phyloP scores from a whole-genome alignment of 805 yeast species.

The Wickerhamomyces chambardii region DNA sequence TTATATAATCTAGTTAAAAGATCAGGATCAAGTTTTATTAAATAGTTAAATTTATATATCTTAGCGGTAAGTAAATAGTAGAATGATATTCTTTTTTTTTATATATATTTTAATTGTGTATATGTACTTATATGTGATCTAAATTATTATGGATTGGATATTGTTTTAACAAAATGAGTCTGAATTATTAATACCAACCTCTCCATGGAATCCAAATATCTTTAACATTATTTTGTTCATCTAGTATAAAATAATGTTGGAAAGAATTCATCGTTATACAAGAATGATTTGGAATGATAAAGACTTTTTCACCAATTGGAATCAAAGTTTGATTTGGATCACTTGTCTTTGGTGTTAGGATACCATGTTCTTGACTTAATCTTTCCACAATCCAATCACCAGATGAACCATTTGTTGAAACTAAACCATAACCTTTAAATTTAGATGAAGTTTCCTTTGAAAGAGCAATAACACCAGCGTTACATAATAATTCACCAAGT shows the following conservation, averaged over 20 bases:
- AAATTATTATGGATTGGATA: too few species aligned
- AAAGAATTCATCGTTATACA: slow-evolving; percentile 64
- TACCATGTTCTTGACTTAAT: slow-evolving; percentile 76
- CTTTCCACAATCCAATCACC: slow-evolving; percentile 59
- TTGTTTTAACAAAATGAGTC: too few species aligned
- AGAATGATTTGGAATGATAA: slow-evolving; percentile 58
- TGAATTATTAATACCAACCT: slow-evolving; percentile 29
- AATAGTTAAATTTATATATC: too few species aligned
- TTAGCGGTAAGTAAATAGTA: too few species aligned
- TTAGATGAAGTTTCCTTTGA: slow-evolving; percentile 53
- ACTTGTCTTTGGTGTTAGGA: slow-evolving; percentile 35
- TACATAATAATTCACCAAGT: slow-evolving; percentile 56
- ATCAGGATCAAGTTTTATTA: too few species aligned
- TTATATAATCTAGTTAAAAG: too few species aligned
- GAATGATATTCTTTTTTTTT: too few species aligned
- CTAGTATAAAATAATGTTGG: slow-evolving; percentile 42
- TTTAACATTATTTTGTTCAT: slow-evolving; percentile 35
- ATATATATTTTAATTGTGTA: too few species aligned
- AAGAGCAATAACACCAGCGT: slow-evolving; percentile 67
- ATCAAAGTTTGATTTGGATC: slow-evolving; percentile 21
- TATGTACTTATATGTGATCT: too few species aligned
- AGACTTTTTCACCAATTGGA: slow-evolving; percentile 46
- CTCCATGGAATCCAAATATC: slow-evolving; percentile 63
- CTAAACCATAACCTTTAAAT: slow-evolving; percentile 50
- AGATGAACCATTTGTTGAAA: slow-evolving; percentile 29